Percentiles rank a stretch among this genome's conserved stretches.
phyloP scores from a whole-genome alignment of 768 basidiomycete species.

The Phylloporus sp. region DNA sequence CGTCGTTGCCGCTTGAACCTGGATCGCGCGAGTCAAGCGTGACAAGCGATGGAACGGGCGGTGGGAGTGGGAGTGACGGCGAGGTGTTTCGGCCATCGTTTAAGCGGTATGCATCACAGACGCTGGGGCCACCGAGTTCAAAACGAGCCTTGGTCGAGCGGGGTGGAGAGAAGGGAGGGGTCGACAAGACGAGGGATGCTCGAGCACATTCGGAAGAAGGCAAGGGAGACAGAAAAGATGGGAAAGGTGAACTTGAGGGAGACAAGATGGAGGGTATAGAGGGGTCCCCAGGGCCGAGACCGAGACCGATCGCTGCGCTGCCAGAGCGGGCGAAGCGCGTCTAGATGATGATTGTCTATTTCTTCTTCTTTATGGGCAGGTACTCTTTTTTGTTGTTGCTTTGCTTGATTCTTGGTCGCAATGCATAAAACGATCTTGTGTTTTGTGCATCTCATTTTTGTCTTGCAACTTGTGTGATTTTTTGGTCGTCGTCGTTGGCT shows the following conservation, averaged over 20 bases:
- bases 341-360: constrained; percentile 3
- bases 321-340: constrained; percentile 28
- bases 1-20: constrained; percentile 18
- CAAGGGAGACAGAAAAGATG: no score
- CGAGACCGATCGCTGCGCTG: constrained; percentile 27
- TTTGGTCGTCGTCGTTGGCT: neutral
- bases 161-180: constrained; percentile 13
- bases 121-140: constrained; percentile 54
- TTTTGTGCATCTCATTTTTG: neutral
- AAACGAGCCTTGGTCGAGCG: constrained; percentile 50
- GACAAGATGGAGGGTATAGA: constrained; percentile 15
- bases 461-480: neutral
- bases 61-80: constrained; percentile 30
- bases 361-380: neutral
- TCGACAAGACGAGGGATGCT: neutral
- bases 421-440: neutral
- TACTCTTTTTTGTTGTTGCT: neutral
- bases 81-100: constrained; percentile 54
- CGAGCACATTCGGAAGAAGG: neutral
- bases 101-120: constrained; percentile 71
- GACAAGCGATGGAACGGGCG: constrained; percentile 30
- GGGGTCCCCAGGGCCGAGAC: constrained; percentile 21
- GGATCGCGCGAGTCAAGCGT: constrained; percentile 31
- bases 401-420: neutral
- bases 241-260: neutral